Evolutionary conservation across 495 filamentous ascomycete genomes (phyloP).

Genomic region (Pseudoneurospora amorphoporcata): DNA sequence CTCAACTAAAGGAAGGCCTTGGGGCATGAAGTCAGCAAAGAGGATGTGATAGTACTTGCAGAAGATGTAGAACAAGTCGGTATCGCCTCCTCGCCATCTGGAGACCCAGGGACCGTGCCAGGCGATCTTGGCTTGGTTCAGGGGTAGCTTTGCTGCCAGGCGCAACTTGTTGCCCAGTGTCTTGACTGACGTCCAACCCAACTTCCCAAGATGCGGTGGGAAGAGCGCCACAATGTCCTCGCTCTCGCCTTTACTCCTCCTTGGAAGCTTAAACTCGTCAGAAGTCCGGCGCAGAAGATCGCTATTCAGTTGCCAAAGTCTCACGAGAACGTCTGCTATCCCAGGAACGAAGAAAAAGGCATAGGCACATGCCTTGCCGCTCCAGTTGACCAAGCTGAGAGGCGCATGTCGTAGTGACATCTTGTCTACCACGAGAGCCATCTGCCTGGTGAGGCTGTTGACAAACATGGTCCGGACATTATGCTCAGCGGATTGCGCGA

Average conservation of each 20-base stretch:
- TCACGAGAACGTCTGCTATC: constrained; percentile 74
- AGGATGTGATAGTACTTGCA: constrained; percentile 84
- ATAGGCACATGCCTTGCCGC: constrained; percentile 88
- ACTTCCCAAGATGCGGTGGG: constrained; percentile 55
- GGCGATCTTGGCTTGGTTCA: constrained; percentile 59
- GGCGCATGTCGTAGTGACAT: constrained; percentile 85
- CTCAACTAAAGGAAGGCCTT: constrained; percentile 46
- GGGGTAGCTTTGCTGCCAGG: constrained; percentile 52
- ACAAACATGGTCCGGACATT: constrained; percentile 89
- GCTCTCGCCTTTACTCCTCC: constrained; percentile 33
- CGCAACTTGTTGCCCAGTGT: constrained; percentile 56
- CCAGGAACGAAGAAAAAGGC: constrained; percentile 94
- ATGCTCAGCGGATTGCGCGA: constrained; percentile 83
- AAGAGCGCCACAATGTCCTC: constrained; percentile 61
- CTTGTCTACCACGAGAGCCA: constrained; percentile 82
- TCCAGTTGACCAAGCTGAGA: constrained; percentile 85
- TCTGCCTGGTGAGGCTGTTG: constrained; percentile 76
- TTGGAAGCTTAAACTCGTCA: constrained; percentile 49
- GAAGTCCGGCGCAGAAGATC: constrained; percentile 59
- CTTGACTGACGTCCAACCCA: constrained; percentile 62
- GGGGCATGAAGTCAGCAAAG: constrained; percentile 66
- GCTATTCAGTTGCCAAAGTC: constrained; percentile 65
- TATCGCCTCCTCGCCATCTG: constrained; percentile 84
- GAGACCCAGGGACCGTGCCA: constrained; percentile 84
- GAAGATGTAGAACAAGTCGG: constrained; percentile 89